These are phyloP conservation scores for Globisporangium acanthophoron DNA, from an alignment of 352 stramenopile genomes.

Conservation along the genomic window DNA sequence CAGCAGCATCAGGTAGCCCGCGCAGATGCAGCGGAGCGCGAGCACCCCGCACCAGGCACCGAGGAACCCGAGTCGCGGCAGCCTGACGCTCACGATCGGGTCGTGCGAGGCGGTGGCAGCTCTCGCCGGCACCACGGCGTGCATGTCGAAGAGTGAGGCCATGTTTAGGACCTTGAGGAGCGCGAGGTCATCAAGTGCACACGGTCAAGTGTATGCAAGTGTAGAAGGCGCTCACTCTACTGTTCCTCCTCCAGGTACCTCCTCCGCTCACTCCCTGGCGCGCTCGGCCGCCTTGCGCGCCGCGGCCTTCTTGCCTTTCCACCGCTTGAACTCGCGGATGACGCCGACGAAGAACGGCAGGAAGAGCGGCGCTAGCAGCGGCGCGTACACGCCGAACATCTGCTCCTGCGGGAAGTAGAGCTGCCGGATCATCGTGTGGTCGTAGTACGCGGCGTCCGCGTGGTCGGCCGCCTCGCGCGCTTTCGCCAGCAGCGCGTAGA, in stretches of 20 bases:
- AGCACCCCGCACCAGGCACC: constrained; percentile 7
- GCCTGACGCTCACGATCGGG: constrained; percentile 7
- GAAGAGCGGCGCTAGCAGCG: constrained; percentile 53
- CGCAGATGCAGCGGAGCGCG: constrained; percentile 1
- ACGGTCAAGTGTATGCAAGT: too few species aligned
- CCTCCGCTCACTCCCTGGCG: background rate
- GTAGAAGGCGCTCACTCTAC: background rate
- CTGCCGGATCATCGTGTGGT: constrained; percentile 69
- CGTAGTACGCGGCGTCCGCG: constrained; percentile 52
- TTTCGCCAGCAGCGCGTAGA: constrained; percentile 25
- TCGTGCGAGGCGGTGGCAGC: background rate
- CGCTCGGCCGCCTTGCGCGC: constrained; percentile 1
- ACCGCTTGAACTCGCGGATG: constrained; percentile 46
- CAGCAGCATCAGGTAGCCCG: constrained; percentile 5
- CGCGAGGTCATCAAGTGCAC: too few species aligned
- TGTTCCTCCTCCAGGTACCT: too few species aligned
- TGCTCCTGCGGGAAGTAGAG: constrained; percentile 70
- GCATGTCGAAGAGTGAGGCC: too few species aligned
- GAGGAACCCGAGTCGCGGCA: constrained; percentile 3
- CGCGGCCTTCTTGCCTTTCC: constrained; percentile 25
- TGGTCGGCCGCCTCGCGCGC: constrained; percentile 41
- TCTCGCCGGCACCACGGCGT: background rate
- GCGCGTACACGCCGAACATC: constrained; percentile 59
- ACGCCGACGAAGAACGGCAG: constrained; percentile 53
- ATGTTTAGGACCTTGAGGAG: too few species aligned